phyloP scores from a whole-genome alignment of 805 yeast genomes.

The Saccharomycopsis babjevae region DNA sequence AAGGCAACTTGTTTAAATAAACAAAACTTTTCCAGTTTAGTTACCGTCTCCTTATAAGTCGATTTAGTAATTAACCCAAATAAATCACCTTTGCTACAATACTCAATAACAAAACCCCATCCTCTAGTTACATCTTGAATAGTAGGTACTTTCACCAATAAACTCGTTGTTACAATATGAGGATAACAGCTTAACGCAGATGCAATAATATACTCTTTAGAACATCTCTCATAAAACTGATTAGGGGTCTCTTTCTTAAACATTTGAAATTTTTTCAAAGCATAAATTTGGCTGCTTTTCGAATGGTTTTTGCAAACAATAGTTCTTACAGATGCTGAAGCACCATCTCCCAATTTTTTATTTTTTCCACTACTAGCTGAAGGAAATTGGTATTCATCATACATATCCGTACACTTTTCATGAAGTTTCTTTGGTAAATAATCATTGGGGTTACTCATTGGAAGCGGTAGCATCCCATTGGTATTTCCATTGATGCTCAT shows the following conservation, averaged over 20 bases:
- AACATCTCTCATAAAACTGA: conserved; percentile 54
- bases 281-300: conserved; percentile 36
- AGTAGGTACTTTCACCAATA: conserved; percentile 47
- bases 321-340: conserved; percentile 56
- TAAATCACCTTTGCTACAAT: conserved; percentile 69
- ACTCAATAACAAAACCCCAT: conserved; percentile 93
- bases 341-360: conserved; percentile 59
- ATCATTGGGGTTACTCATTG: conserved; percentile 57
- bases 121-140: conserved; percentile 46
- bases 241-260: conserved; percentile 53
- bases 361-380: conserved; percentile 28
- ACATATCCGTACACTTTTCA: conserved; percentile 37
- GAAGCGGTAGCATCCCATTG: conserved; percentile 37
- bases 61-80: conserved; percentile 48
- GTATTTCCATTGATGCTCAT: conserved; percentile 6
- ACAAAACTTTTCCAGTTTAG: conserved; percentile 46
- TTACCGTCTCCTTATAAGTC: conserved; percentile 49
- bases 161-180: conserved; percentile 50
- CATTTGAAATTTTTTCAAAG: conserved; percentile 55
- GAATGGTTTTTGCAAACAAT: conserved; percentile 22
- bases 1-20: conserved; percentile 75
- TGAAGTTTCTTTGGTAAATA: conserved; percentile 44
- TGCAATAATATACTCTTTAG: conserved; percentile 55
- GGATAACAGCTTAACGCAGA: conserved; percentile 42
- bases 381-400: conserved; percentile 44